A percentile compares a stretch with the other conserved stretches of the same genome.
Evolutionary conservation across 139 green algal genomes (phyloP).

Genomic region (Chlamydomonas applanata): DNA sequence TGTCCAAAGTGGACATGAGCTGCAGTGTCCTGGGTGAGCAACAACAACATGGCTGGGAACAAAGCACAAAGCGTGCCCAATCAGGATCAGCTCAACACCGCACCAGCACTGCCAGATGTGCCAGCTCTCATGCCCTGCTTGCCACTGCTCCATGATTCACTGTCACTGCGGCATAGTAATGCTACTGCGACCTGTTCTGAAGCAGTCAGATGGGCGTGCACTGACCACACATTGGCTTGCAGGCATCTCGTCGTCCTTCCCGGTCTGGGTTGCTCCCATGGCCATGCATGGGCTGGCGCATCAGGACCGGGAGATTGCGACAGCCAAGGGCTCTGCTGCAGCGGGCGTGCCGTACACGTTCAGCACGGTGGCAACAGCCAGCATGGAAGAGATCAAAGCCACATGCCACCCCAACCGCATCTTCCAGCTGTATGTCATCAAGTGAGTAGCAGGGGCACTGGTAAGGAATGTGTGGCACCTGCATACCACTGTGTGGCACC

Average conservation of each 20-base stretch:
- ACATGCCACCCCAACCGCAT: conserved; percentile 38
- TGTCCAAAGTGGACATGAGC: conserved; percentile 47
- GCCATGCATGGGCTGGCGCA: conserved; percentile 81
- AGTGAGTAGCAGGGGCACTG: neutral
- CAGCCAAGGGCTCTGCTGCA: conserved; percentile 36
- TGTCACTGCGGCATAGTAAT: neutral
- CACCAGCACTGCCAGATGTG: too few relatives aligned
- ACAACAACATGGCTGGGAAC: too few relatives aligned
- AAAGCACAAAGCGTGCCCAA: too few relatives aligned
- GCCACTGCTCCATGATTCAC: neutral
- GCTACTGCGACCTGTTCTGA: neutral
- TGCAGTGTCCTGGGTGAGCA: conserved; percentile 13
- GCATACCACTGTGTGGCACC: too few relatives aligned
- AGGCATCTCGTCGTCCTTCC: conserved; percentile 53
- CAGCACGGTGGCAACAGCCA: conserved; percentile 7
- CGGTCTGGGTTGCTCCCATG: conserved; percentile 82
- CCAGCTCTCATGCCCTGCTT: too few relatives aligned
- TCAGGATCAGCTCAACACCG: too few relatives aligned
- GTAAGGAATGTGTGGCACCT: neutral
- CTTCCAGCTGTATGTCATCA: conserved; percentile 82
- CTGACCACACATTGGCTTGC: neutral
- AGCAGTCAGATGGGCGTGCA: neutral
- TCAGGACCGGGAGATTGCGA: conserved; percentile 66
- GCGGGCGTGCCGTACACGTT: conserved; percentile 47
- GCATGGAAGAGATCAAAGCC: conserved; percentile 1